phyloP scores from a whole-genome alignment of 1,139 yeast species.

The Candida tetrigidarum region DNA sequence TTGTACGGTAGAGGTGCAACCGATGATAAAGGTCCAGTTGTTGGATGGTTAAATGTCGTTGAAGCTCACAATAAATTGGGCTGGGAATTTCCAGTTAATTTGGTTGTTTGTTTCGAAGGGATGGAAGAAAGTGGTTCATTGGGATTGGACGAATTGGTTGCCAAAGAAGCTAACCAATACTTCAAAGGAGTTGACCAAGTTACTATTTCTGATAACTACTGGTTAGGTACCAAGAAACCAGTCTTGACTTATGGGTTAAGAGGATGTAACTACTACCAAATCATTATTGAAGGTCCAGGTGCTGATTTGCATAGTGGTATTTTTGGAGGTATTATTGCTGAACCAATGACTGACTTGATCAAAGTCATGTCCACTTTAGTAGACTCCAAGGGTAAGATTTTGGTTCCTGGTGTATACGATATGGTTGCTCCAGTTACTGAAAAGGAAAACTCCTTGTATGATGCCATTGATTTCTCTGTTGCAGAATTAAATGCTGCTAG shows the following conservation, averaged over 20 bases:
- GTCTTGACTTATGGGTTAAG: conserved; percentile 97
- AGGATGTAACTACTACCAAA: conserved; percentile 93
- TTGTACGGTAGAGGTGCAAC: conserved; percentile 94
- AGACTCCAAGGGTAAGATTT: conserved; percentile 77
- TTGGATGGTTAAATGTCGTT: conserved; percentile 94
- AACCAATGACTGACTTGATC: conserved; percentile 94
- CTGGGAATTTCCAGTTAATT: conserved; percentile 89
- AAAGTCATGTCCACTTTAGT: conserved; percentile 79
- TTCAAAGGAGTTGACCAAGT: conserved; percentile 92
- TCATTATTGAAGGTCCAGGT: conserved; percentile 84
- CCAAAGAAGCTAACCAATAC: conserved; percentile 74
- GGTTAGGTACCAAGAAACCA: conserved; percentile 98
- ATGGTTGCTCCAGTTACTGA: conserved; percentile 95
- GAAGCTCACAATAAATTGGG: conserved; percentile 89
- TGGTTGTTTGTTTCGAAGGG: conserved; percentile 94
- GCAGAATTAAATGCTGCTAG: conserved; percentile 86
- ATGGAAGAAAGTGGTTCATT: conserved; percentile 99
- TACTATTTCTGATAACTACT: conserved; percentile 95
- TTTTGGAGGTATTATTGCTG: conserved; percentile 96
- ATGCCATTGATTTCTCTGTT: conserved; percentile 81
- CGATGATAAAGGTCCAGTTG: conserved; percentile 98
- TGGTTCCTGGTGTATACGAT: conserved; percentile 85
- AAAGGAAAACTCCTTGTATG: conserved; percentile 77
- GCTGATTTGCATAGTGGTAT: conserved; percentile 98
- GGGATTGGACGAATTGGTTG: conserved; percentile 85